Percentiles rank a stretch among this genome's conserved stretches.
Evolutionary conservation across 257 asterid genomes (phyloP).

Genomic region (Capsicum baccatum): DNA sequence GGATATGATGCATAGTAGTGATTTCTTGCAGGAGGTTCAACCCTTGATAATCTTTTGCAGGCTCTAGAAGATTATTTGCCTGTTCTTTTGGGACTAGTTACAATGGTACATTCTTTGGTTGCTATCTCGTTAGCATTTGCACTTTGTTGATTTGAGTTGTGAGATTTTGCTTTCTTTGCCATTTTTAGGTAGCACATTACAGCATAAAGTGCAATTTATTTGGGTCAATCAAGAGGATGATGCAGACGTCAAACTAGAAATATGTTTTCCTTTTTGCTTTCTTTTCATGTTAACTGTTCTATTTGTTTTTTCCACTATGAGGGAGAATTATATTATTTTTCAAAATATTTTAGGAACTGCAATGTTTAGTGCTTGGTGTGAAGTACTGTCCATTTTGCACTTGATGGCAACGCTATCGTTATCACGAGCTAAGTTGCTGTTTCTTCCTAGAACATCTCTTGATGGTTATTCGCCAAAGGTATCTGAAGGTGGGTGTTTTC

Average conservation of each 20-base stretch:
- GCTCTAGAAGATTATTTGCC: constrained; percentile 96
- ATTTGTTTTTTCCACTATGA: constrained; percentile 33
- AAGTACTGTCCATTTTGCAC: constrained; percentile 91
- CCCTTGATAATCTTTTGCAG: constrained; percentile 86
- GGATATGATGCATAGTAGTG: constrained; percentile 46
- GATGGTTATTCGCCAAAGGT: constrained; percentile 92
- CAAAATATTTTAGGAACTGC: constrained; percentile 67
- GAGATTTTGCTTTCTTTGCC: constrained; percentile 33
- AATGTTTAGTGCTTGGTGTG: constrained; percentile 90
- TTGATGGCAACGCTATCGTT: constrained; percentile 89
- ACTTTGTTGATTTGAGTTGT: constrained; percentile 32
- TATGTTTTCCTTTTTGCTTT: neutral
- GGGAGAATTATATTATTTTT: constrained; percentile 26
- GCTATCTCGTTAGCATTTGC: constrained; percentile 10
- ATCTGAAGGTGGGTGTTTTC: constrained; percentile 78
- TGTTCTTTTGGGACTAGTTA: constrained; percentile 86
- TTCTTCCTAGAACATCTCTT: constrained; percentile 83
- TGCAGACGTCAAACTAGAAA: constrained; percentile 66
- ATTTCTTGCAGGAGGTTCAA: constrained; percentile 84
- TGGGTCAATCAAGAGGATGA: constrained; percentile 99
- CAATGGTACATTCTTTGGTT: constrained; percentile 64
- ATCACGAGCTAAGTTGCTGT: constrained; percentile 87
- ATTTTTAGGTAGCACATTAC: constrained; percentile 80
- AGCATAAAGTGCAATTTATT: constrained; percentile 81
- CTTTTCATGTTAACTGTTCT: constrained; percentile 7